These are phyloP conservation scores for Beauveria rudraprayagi DNA, from an alignment of 2,329 filamentous ascomycete genomes.

Conservation along the genomic window DNA sequence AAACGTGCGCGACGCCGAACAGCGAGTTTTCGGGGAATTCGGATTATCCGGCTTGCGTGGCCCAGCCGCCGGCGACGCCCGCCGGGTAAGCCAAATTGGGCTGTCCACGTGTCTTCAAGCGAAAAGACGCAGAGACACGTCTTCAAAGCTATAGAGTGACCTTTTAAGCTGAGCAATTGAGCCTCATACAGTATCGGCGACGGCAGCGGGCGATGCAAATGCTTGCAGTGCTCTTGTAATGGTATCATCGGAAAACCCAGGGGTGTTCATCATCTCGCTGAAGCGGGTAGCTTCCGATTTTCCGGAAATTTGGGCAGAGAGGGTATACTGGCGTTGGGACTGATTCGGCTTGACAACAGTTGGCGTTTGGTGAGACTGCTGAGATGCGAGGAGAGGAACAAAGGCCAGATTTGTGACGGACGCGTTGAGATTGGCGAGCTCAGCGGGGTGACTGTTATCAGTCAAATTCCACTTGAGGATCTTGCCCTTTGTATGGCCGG, in stretches of 20 bases:
- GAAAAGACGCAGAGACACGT: not conserved
- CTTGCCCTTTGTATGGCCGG: slow-evolving; percentile 74
- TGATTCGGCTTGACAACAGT: slow-evolving; percentile 75
- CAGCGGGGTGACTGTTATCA: slow-evolving; percentile 57
- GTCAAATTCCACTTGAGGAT: slow-evolving; percentile 74
- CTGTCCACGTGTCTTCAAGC: too few species aligned
- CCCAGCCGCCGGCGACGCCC: not conserved
- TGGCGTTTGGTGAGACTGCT: slow-evolving; percentile 37
- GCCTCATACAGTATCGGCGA: slow-evolving; percentile 11
- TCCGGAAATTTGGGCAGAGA: slow-evolving; percentile 55
- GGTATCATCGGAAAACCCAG: slow-evolving; percentile 38
- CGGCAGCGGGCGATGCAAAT: slow-evolving; percentile 28
- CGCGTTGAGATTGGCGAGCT: slow-evolving; percentile 65
- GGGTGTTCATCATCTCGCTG: slow-evolving; percentile 34
- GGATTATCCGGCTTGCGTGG: not conserved
- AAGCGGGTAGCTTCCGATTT: slow-evolving; percentile 34
- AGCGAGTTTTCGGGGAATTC: not conserved
- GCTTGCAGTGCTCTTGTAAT: slow-evolving; percentile 43
- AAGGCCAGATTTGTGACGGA: slow-evolving; percentile 78
- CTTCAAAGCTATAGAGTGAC: not conserved
- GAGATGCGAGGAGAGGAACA: slow-evolving; percentile 44
- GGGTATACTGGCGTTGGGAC: slow-evolving; percentile 54
- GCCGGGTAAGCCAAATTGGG: not conserved
- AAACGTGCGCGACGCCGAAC: not conserved
- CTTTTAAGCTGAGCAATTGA: not conserved